phyloP scores from a whole-genome alignment of 306 rosid genomes.

The Echinosophora koreensis region DNA sequence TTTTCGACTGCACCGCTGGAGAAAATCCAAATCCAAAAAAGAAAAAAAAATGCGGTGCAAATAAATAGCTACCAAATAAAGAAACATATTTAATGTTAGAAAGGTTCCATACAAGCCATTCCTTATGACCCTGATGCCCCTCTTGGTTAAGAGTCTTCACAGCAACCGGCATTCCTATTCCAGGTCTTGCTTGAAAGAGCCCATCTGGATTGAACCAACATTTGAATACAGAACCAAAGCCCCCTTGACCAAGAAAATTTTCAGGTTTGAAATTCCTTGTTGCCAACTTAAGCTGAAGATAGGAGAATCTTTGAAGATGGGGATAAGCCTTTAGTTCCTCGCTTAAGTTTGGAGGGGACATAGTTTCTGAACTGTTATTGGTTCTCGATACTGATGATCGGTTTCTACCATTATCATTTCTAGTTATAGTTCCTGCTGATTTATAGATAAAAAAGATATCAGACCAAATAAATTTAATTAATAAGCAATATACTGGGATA shows the following conservation, averaged over 20 bases:
- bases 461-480: neutral
- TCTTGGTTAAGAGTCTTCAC: conserved; percentile 65
- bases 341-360: conserved; percentile 45
- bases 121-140: conserved; percentile 69
- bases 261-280: conserved; percentile 58
- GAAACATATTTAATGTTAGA: conserved; percentile 12
- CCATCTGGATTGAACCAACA: conserved; percentile 60
- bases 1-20: no score
- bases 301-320: conserved; percentile 57
- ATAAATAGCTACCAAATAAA: neutral
- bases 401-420: neutral
- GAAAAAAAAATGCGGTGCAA: neutral
- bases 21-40: no score
- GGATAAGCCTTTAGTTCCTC: conserved; percentile 56
- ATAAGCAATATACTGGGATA: neutral
- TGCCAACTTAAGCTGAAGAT: conserved; percentile 57
- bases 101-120: conserved; percentile 67
- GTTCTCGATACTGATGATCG: neutral
- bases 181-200: conserved; percentile 51
- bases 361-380: conserved; percentile 44
- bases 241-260: conserved; percentile 64
- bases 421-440: neutral
- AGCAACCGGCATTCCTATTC: conserved; percentile 61
- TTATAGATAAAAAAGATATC: neutral
- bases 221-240: conserved; percentile 70